Evolutionary conservation across 495 filamentous ascomycete species (phyloP).

Genomic region (Aspergillus conjunctus): DNA sequence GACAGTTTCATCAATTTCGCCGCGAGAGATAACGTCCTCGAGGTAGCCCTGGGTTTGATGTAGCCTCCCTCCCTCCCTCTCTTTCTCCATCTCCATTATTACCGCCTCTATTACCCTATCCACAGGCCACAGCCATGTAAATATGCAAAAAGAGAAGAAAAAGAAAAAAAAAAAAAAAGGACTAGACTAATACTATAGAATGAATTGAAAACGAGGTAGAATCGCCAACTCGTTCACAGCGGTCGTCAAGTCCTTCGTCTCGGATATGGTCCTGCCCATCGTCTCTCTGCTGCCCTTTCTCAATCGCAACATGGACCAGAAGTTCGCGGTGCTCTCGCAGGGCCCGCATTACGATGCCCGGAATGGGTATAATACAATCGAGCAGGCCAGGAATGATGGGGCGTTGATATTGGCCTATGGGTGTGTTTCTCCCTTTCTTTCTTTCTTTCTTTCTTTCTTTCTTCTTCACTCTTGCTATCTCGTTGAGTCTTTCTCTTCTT

Average conservation of each 20-base stretch:
- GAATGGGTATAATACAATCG: slow-evolving; percentile 71
- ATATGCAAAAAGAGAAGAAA: not conserved
- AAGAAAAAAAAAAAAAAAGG: not conserved
- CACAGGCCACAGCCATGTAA: not conserved
- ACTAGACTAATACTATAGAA: slow-evolving; percentile 24
- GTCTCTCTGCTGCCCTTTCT: slow-evolving; percentile 69
- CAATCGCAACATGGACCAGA: slow-evolving; percentile 72
- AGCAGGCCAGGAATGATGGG: slow-evolving; percentile 68
- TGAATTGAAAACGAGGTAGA: no score
- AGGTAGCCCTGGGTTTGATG: slow-evolving; percentile 78
- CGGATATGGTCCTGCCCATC: slow-evolving; percentile 68
- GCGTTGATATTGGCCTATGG: slow-evolving; percentile 73
- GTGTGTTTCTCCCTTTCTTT: slow-evolving; percentile 36
- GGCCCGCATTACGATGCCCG: slow-evolving; percentile 52
- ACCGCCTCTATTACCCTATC: not conserved
- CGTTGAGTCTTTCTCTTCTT: not conserved
- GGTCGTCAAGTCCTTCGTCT: slow-evolving; percentile 71
- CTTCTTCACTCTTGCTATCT: not conserved
- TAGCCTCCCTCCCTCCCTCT: slow-evolving; percentile 27
- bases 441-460: not conserved
- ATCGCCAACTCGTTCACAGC: slow-evolving; percentile 72
- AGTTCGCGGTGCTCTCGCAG: slow-evolving; percentile 65
- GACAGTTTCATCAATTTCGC: slow-evolving; percentile 70
- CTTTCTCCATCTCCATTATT: not conserved
- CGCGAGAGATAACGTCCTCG: slow-evolving; percentile 72